Evolutionary conservation across 2,329 filamentous ascomycete genomes (phyloP).

Genomic region (Immersiporthe knoxdaviesiana): DNA sequence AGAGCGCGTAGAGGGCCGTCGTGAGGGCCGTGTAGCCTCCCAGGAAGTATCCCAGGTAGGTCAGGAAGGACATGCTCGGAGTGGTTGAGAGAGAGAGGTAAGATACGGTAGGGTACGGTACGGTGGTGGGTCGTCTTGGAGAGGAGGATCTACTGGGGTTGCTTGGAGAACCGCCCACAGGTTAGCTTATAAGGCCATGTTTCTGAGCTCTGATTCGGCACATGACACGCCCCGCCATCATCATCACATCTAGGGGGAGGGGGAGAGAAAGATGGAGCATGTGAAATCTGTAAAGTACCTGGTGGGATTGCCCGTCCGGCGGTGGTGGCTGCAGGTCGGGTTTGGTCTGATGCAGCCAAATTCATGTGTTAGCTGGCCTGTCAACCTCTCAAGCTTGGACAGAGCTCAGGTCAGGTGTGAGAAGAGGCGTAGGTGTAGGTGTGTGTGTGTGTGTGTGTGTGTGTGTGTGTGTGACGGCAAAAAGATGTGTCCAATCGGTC

Average conservation of each 20-base stretch:
- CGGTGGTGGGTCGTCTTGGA: neutral
- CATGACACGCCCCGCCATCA: neutral
- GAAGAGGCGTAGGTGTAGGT: neutral
- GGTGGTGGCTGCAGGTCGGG: neutral
- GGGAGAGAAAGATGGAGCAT: neutral
- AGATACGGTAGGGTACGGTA: too few species aligned
- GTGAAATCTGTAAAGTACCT: slow-evolving; percentile 16
- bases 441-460: too few species aligned
- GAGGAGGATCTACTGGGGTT: neutral
- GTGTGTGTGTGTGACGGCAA: neutral
- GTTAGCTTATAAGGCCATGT: slow-evolving; percentile 14
- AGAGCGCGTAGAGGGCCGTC: slow-evolving; percentile 64
- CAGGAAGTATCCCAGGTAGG: slow-evolving; percentile 51
- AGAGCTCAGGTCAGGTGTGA: neutral
- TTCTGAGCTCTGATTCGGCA: neutral
- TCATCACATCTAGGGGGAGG: too few species aligned
- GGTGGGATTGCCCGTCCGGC: neutral
- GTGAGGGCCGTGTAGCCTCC: slow-evolving; percentile 56
- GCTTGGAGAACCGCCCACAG: neutral
- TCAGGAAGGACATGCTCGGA: slow-evolving; percentile 43
- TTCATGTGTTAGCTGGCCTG: neutral
- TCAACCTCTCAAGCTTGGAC: neutral
- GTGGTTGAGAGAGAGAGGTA: slow-evolving; percentile 3
- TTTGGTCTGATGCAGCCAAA: neutral
- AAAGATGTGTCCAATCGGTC: slow-evolving; percentile 18